These are phyloP conservation scores for Lasiosphaeris hirsuta DNA, from an alignment of 495 filamentous ascomycete genomes.

Conservation along the genomic window DNA sequence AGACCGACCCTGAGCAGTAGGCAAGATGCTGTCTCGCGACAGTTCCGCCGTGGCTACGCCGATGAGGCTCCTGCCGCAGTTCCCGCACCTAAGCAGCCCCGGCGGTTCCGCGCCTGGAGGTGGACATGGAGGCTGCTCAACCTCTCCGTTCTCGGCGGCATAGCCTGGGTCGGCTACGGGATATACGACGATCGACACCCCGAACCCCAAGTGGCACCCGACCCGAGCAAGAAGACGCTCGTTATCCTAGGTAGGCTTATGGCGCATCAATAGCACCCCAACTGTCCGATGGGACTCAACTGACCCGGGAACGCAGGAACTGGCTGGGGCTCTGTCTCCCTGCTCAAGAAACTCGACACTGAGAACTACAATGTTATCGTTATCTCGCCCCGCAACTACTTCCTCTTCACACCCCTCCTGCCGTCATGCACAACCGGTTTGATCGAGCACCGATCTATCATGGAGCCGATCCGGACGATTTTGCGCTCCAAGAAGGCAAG, in stretches of 20 bases:
- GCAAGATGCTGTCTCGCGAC: slow-evolving; percentile 25
- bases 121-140: slow-evolving; percentile 73
- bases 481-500: slow-evolving; percentile 84
- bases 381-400: slow-evolving; percentile 96
- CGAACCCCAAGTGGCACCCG: slow-evolving; percentile 71
- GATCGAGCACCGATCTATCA: slow-evolving; percentile 98
- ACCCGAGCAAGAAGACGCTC: slow-evolving; percentile 92
- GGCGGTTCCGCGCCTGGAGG: slow-evolving; percentile 40
- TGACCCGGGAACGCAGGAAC: slow-evolving; percentile 56
- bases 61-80: slow-evolving; percentile 27
- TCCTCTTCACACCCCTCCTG: slow-evolving; percentile 96
- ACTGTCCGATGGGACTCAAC: neutral
- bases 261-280: neutral
- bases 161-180: slow-evolving; percentile 70
- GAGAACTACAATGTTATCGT: slow-evolving; percentile 98
- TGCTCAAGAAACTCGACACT: slow-evolving; percentile 97
- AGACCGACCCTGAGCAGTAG: slow-evolving; percentile 22
- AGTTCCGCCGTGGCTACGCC: slow-evolving; percentile 42
- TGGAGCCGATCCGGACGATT: slow-evolving; percentile 97
- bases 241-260: slow-evolving; percentile 79
- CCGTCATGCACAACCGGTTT: slow-evolving; percentile 95
- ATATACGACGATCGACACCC: slow-evolving; percentile 81
- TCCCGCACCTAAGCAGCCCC: slow-evolving; percentile 29
- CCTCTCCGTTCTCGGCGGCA: slow-evolving; percentile 61
- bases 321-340: slow-evolving; percentile 93